Evolutionary conservation across 805 yeast genomes (phyloP).

Genomic region (Candida namnaoensis): DNA sequence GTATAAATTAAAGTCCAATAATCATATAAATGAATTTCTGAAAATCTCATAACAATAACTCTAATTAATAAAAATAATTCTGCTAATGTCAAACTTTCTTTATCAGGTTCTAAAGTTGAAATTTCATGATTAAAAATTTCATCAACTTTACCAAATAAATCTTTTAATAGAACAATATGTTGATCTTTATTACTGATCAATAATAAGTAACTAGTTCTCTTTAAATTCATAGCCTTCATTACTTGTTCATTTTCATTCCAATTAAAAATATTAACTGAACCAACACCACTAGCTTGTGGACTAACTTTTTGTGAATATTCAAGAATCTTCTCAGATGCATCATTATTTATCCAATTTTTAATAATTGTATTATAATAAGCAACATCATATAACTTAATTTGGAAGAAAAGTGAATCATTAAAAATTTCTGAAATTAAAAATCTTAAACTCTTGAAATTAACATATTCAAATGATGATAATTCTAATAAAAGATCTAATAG

Average conservation of each 20-base stretch:
- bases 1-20: constrained; percentile 65
- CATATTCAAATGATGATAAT: constrained; percentile 15
- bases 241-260: constrained; percentile 68
- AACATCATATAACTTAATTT: constrained; percentile 18
- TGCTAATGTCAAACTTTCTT: constrained; percentile 20
- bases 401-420: constrained; percentile 52
- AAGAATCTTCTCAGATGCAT: constrained; percentile 42
- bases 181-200: constrained; percentile 54
- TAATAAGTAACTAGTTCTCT: constrained; percentile 56
- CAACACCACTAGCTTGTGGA: constrained; percentile 30
- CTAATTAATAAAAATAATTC: constrained; percentile 54
- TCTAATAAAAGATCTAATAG: constrained; percentile 35
- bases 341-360: constrained; percentile 53
- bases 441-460: constrained; percentile 52
- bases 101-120: constrained; percentile 7
- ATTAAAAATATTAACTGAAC: constrained; percentile 55
- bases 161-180: constrained; percentile 37
- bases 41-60: constrained; percentile 52
- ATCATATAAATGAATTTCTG: constrained; percentile 54
- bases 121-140: constrained; percentile 27
- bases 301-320: constrained; percentile 34
- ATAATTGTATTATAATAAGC: constrained; percentile 48
- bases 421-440: constrained; percentile 53
- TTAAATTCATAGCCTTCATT: constrained; percentile 41
- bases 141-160: constrained; percentile 38